A percentile compares a stretch with the other conserved stretches of the same genome.
phyloP scores from a whole-genome alignment of 139 green algal genomes.

The Nannochloris sp. region DNA sequence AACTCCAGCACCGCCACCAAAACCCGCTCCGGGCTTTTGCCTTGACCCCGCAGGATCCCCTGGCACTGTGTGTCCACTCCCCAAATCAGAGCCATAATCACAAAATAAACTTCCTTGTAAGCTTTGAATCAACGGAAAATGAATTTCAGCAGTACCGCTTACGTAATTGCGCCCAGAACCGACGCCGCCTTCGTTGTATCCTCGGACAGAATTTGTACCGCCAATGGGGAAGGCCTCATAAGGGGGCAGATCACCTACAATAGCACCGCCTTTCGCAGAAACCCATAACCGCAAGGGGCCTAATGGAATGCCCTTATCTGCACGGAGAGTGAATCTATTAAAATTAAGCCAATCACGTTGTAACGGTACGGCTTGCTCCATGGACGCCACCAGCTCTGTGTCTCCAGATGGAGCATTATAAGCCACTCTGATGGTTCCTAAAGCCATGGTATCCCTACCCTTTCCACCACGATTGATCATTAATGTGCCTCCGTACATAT shows the following conservation, averaged over 20 bases:
- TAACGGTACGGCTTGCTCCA: constrained; percentile 74
- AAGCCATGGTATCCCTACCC: constrained; percentile 56
- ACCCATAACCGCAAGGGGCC: constrained; percentile 40
- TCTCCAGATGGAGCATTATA: constrained; percentile 26
- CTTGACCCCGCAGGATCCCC: constrained; percentile 81
- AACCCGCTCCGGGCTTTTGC: constrained; percentile 80
- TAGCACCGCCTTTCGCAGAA: constrained; percentile 46
- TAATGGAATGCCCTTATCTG: constrained; percentile 51
- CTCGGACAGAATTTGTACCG: constrained; percentile 83
- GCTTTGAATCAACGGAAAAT: constrained; percentile 54
- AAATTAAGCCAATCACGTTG: constrained; percentile 73
- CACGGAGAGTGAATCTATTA: constrained; percentile 50
- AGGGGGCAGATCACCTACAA: constrained; percentile 86
- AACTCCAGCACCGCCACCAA: constrained; percentile 79
- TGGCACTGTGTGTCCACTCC: constrained; percentile 72
- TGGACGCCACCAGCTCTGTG: constrained; percentile 43
- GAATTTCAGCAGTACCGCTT: constrained; percentile 73
- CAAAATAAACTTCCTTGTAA: constrained; percentile 73
- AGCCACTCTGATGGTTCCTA: constrained; percentile 19
- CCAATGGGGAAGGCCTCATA: constrained; percentile 97
- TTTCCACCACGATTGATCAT: constrained; percentile 56
- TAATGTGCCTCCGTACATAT: constrained; percentile 76
- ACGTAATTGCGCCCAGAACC: constrained; percentile 78
- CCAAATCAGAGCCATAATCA: constrained; percentile 88
- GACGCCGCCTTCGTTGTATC: constrained; percentile 81